A percentile compares a stretch with the other conserved stretches of the same genome.
phyloP scores from a whole-genome alignment of 805 yeast species.

The Starmerella lactis-condensi region DNA sequence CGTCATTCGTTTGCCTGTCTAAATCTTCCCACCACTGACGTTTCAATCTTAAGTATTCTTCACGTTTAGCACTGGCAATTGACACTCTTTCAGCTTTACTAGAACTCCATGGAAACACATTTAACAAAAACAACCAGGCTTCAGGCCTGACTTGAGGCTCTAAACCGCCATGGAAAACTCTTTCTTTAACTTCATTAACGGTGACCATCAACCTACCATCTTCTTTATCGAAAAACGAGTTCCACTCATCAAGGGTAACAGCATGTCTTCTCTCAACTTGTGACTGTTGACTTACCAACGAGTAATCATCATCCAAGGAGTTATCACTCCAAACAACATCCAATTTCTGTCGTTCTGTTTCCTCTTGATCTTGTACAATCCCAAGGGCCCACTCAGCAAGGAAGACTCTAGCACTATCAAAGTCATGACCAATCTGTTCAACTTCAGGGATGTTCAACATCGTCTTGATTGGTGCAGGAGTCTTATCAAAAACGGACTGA shows the following conservation, averaged over 20 bases:
- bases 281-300: constrained; percentile 28
- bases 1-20: constrained; percentile 36
- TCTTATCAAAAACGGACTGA: constrained; percentile 37
- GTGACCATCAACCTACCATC: constrained; percentile 61
- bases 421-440: constrained; percentile 62
- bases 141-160: constrained; percentile 40
- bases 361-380: constrained; percentile 67
- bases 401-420: constrained; percentile 80
- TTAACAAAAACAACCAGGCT: constrained; percentile 75
- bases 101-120: constrained; percentile 79
- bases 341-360: constrained; percentile 30
- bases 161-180: constrained; percentile 83
- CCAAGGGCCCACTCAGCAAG: constrained; percentile 93
- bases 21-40: constrained; percentile 55
- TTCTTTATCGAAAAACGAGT: constrained; percentile 50
- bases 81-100: constrained; percentile 48
- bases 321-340: constrained; percentile 22
- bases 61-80: constrained; percentile 35
- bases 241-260: constrained; percentile 62
- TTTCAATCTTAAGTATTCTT: constrained; percentile 40
- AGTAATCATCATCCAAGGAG: constrained; percentile 23
- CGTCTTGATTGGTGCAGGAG: constrained; percentile 40
- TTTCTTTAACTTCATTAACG: constrained; percentile 54
- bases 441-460: constrained; percentile 65
- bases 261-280: constrained; percentile 52